Percentiles rank a stretch among this genome's conserved stretches.
Evolutionary conservation across 148 eudicot genomes (phyloP).

Genomic region (Arbutus unedo): DNA sequence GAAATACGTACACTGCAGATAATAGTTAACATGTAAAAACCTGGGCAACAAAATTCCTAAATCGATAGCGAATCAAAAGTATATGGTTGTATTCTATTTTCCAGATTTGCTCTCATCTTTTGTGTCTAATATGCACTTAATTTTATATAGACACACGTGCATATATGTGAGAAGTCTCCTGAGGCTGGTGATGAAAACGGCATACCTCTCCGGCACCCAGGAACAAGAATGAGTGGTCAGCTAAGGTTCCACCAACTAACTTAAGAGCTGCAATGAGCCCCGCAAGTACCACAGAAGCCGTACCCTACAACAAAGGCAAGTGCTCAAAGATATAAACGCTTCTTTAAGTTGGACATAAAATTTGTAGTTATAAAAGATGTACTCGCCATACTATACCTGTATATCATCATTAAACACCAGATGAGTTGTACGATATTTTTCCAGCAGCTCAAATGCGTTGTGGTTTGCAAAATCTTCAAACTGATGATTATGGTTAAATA

Average conservation of each 20-base stretch:
- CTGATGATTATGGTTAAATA: conserved; percentile 30
- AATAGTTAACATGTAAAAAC: background rate
- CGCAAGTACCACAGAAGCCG: conserved; percentile 87
- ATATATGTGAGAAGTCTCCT: background rate
- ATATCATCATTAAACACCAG: conserved; percentile 95
- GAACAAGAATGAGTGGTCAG: conserved; percentile 83
- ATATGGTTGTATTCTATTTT: background rate
- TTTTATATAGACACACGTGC: background rate
- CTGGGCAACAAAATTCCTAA: background rate
- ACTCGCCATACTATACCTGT: conserved; percentile 45
- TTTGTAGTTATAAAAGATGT: background rate
- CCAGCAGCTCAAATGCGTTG: conserved; percentile 78
- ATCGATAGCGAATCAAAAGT: background rate
- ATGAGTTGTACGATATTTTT: conserved; percentile 66
- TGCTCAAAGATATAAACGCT: background rate
- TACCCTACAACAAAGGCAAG: conserved; percentile 51
- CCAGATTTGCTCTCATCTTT: background rate
- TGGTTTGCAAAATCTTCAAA: conserved; percentile 98
- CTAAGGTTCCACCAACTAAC: conserved; percentile 65
- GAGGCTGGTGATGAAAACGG: background rate
- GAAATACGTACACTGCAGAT: background rate
- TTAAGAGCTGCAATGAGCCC: conserved; percentile 75
- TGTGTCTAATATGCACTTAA: background rate
- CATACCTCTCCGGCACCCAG: conserved; percentile 94
- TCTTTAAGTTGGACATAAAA: background rate